Evolutionary conservation across 1,284 basidiomycete genomes (phyloP), one percentile per base, ranked within the genome.

Genomic region (Leccinum pachyderme): DNA sequence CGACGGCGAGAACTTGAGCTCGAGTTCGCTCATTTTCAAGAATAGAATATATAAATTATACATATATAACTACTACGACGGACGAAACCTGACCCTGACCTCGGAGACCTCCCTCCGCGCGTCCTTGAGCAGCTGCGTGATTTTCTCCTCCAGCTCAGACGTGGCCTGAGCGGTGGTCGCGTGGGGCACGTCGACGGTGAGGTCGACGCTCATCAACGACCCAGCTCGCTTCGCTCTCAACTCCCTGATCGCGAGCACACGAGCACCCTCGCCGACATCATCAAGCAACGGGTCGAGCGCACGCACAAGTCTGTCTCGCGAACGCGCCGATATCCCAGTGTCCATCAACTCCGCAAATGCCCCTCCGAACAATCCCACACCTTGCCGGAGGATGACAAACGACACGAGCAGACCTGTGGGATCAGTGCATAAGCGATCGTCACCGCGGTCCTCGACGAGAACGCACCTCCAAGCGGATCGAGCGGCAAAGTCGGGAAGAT

Each of bases 401-500:
- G 93, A 93, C 9, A 98, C 95, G 52, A 97, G 72, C 18, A 98
- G 75, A 12, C 90, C 89, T 90, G 60, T 45, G 3, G 52, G 9
- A 43, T 43, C 43, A 25, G 24, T 51, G 52, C 35, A 50, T 68
- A n/a, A 51, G 54, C 49, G 46, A 52, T 54, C 54, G 55, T n/a
- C 18, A 18, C 18, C 18, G 18, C 18, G 18, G 18, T 18, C 18
- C 18, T 18, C 18, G 18, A 18, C 18, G 18, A 18, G 24, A 13
- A 64, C 67, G 54, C 62, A 87, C 95, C 96, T 61, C 97, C 97
- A 29, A 99, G 81, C 4, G 96, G 95, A 70, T 99, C 96, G 29
- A 98, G 79, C 28, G 93, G 92, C 59, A 94, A 77, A n/a, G 90
- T 81, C 12, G 94, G 90, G 65, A 90, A 84, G 57, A 85, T 80